Evolutionary conservation across 768 basidiomycete genomes (phyloP).

Genomic region (Suillus weaverae): DNA sequence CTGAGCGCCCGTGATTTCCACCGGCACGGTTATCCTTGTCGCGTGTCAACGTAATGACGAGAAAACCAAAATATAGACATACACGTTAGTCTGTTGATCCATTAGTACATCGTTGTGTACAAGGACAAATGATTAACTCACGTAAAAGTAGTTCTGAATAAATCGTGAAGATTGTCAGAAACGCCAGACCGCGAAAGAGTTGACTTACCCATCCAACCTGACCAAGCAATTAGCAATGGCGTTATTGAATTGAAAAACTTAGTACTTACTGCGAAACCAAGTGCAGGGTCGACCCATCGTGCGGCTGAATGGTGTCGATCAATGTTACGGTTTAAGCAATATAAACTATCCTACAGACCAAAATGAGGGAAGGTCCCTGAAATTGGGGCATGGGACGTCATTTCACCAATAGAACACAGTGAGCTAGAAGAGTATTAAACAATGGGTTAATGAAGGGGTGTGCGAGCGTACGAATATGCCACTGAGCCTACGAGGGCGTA

Average conservation of each 20-base stretch:
- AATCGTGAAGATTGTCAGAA: not conserved
- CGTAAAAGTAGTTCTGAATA: slow-evolving; percentile 54
- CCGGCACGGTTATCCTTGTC: slow-evolving; percentile 59
- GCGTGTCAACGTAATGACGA: not conserved
- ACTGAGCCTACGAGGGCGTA: slow-evolving; percentile 66
- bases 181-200: slow-evolving; percentile 25
- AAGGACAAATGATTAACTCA: slow-evolving; percentile 42
- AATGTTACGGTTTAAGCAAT: not conserved
- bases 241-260: not conserved
- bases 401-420: slow-evolving; percentile 69
- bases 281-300: slow-evolving; percentile 58
- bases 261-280: slow-evolving; percentile 55
- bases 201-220: slow-evolving; percentile 35
- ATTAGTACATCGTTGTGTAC: not conserved
- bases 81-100: slow-evolving; percentile 8
- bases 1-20: slow-evolving; percentile 73
- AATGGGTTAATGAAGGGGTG: slow-evolving; percentile 15
- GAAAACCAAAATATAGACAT: not conserved
- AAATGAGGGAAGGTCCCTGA: slow-evolving; percentile 79
- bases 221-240: not conserved
- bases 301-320: slow-evolving; percentile 36
- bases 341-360: slow-evolving; percentile 34
- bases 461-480: slow-evolving; percentile 55
- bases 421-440: slow-evolving; percentile 35
- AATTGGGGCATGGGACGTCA: slow-evolving; percentile 79